Percentiles rank a stretch among this genome's conserved stretches.
These are phyloP conservation scores for Lactarius indigo DNA, from an alignment of 768 basidiomycete species.

Conservation along the genomic window DNA sequence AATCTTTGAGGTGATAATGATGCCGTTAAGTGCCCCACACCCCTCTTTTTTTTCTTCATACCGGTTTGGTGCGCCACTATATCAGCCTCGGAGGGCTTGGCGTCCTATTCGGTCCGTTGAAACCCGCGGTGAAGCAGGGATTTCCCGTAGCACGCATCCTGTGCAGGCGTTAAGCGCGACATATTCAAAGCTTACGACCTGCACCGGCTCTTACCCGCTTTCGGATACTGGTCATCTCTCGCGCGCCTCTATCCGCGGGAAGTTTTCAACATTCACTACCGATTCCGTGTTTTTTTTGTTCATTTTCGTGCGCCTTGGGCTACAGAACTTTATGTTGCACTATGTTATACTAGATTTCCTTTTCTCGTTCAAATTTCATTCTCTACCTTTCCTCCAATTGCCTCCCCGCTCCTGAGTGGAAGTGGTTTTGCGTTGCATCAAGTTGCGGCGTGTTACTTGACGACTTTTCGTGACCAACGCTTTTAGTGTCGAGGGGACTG, in stretches of 20 bases:
- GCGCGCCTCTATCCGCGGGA: neutral
- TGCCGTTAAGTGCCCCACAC: neutral
- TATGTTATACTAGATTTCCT: no score
- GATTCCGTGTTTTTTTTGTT: no score
- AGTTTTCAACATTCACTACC: neutral
- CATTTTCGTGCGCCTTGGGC: no score
- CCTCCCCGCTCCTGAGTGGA: no score
- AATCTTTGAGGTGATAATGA: neutral
- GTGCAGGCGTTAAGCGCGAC: neutral
- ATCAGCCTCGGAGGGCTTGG: neutral
- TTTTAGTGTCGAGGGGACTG: no score
- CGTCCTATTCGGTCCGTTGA: neutral
- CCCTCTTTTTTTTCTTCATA: neutral
- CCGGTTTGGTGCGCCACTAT: neutral
- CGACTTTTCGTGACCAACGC: no score
- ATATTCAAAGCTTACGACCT: neutral
- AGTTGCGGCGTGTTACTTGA: no score
- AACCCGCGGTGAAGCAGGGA: neutral
- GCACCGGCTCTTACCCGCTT: neutral
- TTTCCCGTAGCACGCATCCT: neutral
- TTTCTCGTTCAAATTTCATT: no score
- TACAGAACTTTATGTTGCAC: no score
- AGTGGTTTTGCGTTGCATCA: no score
- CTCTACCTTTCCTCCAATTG: no score
- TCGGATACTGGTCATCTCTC: neutral